These are phyloP conservation scores for Rubroboletus pulcherrimus DNA, from an alignment of 768 basidiomycete species.

Conservation along the genomic window DNA sequence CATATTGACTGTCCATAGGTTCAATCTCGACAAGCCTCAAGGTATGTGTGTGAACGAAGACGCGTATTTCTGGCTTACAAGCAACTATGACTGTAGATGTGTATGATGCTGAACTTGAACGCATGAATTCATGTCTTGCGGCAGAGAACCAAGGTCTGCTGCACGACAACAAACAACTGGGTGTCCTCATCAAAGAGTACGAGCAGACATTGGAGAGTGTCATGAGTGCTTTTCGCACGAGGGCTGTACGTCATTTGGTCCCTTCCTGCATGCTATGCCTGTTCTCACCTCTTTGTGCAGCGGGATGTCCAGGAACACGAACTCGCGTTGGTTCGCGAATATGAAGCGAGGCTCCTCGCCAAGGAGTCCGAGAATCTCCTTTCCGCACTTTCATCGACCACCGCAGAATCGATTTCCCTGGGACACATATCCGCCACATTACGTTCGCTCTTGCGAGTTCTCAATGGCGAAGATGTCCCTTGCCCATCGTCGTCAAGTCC, in stretches of 20 bases:
- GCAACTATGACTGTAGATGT: slow-evolving; percentile 54
- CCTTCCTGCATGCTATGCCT: neutral
- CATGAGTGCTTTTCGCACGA: slow-evolving; percentile 86
- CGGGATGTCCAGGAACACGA: slow-evolving; percentile 92
- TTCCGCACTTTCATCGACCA: slow-evolving; percentile 56
- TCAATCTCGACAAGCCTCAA: slow-evolving; percentile 85
- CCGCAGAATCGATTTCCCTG: slow-evolving; percentile 63
- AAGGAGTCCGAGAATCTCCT: slow-evolving; percentile 66
- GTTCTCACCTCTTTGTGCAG: slow-evolving; percentile 37
- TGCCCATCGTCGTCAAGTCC: neutral
- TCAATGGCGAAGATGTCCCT: slow-evolving; percentile 59
- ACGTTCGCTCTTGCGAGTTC: slow-evolving; percentile 63
- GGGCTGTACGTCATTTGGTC: slow-evolving; percentile 65
- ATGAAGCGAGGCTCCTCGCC: slow-evolving; percentile 78
- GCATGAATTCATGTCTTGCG: slow-evolving; percentile 75
- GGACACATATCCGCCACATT: slow-evolving; percentile 66
- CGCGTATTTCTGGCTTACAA: neutral
- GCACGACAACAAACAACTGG: slow-evolving; percentile 95
- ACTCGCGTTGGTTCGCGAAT: slow-evolving; percentile 83
- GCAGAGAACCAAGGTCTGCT: slow-evolving; percentile 81
- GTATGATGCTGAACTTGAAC: slow-evolving; percentile 86
- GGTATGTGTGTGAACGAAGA: slow-evolving; percentile 39
- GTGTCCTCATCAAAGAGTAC: slow-evolving; percentile 88
- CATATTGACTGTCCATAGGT: slow-evolving; percentile 38
- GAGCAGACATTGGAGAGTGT: slow-evolving; percentile 94